These are phyloP conservation scores for Lactarius sanguifluus DNA, from an alignment of 768 basidiomycete genomes.

Conservation along the genomic window DNA sequence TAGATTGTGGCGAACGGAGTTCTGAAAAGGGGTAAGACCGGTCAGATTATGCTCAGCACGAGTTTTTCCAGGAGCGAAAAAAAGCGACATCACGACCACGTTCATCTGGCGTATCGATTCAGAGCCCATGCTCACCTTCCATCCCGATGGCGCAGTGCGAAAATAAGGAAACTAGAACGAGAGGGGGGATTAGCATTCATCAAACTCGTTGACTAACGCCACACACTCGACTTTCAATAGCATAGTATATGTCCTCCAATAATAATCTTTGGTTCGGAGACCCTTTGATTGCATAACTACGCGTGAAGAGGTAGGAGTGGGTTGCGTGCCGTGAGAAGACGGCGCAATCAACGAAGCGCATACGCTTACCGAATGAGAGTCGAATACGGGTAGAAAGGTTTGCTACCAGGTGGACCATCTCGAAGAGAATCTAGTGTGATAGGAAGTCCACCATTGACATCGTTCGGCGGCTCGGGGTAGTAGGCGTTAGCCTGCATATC, in stretches of 20 bases:
- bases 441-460: slow-evolving; percentile 80
- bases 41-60: slow-evolving; percentile 27
- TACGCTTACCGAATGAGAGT: slow-evolving; percentile 78
- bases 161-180: slow-evolving; percentile 79
- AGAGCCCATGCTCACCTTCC: slow-evolving; percentile 65
- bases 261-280: slow-evolving; percentile 84
- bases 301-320: slow-evolving; percentile 1
- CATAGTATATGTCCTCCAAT: slow-evolving; percentile 89
- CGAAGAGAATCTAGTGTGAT: slow-evolving; percentile 85
- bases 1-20: slow-evolving; percentile 88
- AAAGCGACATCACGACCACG: slow-evolving; percentile 56
- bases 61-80: slow-evolving; percentile 44
- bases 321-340: slow-evolving; percentile 17
- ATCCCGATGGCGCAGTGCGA: slow-evolving; percentile 81
- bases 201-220: slow-evolving; percentile 4
- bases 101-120: slow-evolving; percentile 21
- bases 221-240: slow-evolving; percentile 83
- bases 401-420: slow-evolving; percentile 85
- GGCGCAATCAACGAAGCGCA: slow-evolving; percentile 8
- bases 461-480: slow-evolving; percentile 73
- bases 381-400: slow-evolving; percentile 90
- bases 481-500: slow-evolving; percentile 48
- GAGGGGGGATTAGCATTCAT: slow-evolving; percentile 26
- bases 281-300: slow-evolving; percentile 87
- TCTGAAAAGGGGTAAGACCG: slow-evolving; percentile 44